Percentiles rank a stretch among this genome's conserved stretches.
Evolutionary conservation across 257 asterid species (phyloP).

Genomic region (Solanum pinnatisectum): DNA sequence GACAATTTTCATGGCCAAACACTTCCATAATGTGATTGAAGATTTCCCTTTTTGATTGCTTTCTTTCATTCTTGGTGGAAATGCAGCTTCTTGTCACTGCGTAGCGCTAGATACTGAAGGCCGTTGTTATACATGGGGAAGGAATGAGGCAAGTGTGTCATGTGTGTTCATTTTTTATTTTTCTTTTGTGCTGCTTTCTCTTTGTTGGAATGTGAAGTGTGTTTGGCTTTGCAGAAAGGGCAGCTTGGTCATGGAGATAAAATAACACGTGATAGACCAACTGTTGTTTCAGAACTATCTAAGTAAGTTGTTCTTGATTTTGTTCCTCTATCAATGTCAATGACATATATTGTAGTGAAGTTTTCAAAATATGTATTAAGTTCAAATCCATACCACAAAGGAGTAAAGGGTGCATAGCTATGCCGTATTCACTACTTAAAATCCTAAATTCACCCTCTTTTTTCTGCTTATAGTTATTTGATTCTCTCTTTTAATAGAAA

Average conservation of each 20-base stretch:
- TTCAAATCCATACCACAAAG: neutral
- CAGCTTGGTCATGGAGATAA: slow-evolving; percentile 99
- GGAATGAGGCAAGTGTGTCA: slow-evolving; percentile 59
- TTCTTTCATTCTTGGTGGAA: neutral
- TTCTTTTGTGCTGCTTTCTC: neutral
- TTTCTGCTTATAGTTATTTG: neutral
- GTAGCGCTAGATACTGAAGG: slow-evolving; percentile 92
- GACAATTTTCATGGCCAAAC: neutral
- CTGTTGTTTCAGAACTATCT: slow-evolving; percentile 69
- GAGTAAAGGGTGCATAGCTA: neutral
- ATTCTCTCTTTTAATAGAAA: neutral
- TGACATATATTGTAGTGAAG: neutral
- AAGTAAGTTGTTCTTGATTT: slow-evolving; percentile 31
- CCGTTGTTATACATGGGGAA: slow-evolving; percentile 96
- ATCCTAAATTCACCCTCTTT: neutral
- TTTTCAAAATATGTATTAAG: neutral
- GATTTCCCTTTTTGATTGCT: neutral
- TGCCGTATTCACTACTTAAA: neutral
- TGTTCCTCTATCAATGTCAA: neutral
- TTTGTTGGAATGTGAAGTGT: neutral
- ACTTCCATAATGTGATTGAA: neutral
- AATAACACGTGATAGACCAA: slow-evolving; percentile 78
- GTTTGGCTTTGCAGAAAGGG: slow-evolving; percentile 50
- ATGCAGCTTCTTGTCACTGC: slow-evolving; percentile 85
- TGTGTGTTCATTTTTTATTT: neutral